Percentiles rank a stretch among this genome's conserved stretches.
phyloP scores from a whole-genome alignment of 176 grass and related monocot species.

The Rhipidocladum racemiflorum region DNA sequence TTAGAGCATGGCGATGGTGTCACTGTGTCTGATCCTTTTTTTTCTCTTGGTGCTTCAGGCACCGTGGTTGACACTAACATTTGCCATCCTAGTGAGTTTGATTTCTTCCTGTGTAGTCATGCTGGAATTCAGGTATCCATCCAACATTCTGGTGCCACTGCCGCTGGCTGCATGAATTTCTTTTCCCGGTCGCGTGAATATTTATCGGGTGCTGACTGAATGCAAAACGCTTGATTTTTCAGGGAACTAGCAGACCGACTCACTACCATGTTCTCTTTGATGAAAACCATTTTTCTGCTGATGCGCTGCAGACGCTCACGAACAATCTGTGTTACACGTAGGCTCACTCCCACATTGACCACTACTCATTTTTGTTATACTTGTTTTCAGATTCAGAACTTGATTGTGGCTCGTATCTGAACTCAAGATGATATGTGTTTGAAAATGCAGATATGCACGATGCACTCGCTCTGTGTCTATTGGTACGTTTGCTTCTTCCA shows the following conservation, averaged over 20 bases:
- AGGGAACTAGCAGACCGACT: conserved; percentile 65
- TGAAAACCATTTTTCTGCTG: conserved; percentile 51
- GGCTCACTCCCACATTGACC: neutral
- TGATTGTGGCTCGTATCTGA: neutral
- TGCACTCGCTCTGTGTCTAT: conserved; percentile 80
- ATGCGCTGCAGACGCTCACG: conserved; percentile 47
- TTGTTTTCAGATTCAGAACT: neutral
- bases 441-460: conserved; percentile 64
- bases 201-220: neutral
- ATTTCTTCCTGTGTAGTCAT: conserved; percentile 91
- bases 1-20: neutral
- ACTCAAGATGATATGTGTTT: neutral
- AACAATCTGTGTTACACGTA: conserved; percentile 84
- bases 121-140: conserved; percentile 56
- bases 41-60: conserved; percentile 30
- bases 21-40: neutral
- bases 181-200: neutral
- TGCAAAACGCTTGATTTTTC: neutral
- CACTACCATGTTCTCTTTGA: conserved; percentile 62
- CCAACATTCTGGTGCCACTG: neutral
- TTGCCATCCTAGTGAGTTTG: conserved; percentile 73
- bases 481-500: conserved; percentile 31
- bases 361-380: neutral
- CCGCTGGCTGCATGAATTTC: neutral
- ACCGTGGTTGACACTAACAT: conserved; percentile 68